Conservation (phyloP, 768 basidiomycete species). For the Tylopilus felleus region DNA sequence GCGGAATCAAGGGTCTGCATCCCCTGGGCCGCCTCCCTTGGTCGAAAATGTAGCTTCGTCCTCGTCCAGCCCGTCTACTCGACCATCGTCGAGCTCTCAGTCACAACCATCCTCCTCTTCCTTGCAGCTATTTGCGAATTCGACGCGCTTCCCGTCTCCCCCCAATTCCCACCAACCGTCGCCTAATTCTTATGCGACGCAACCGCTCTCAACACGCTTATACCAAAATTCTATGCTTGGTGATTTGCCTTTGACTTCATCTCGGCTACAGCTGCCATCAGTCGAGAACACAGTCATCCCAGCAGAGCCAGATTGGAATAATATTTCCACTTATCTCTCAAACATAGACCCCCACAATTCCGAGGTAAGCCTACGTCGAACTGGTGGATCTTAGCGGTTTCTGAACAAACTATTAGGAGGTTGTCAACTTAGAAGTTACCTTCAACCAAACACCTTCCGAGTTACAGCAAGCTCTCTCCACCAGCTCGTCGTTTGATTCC, state of each 20-base stretch:
- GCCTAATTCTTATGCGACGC: constrained; percentile 5
- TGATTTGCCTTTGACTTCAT: background rate
- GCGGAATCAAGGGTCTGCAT: constrained; percentile 8
- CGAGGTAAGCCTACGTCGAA: constrained; percentile 7
- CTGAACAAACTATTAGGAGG: constrained; percentile 7
- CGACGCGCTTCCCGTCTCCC: constrained; percentile 1
- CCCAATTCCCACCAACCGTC: constrained; percentile 13
- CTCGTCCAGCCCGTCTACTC: constrained; percentile 13
- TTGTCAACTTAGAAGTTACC: constrained; percentile 14
- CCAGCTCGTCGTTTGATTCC: constrained; percentile 17
- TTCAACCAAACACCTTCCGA: constrained; percentile 3
- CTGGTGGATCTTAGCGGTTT: background rate
- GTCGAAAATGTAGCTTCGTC: constrained; percentile 1
- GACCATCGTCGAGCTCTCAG: constrained; percentile 6
- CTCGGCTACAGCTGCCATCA: constrained; percentile 2
- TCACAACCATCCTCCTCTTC: constrained; percentile 21
- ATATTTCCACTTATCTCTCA: constrained; percentile 1
- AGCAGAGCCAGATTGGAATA: constrained; percentile 9
- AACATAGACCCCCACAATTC: constrained; percentile 1
- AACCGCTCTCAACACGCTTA: constrained; percentile 4
- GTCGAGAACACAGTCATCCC: background rate
- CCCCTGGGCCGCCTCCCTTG: constrained; percentile 6
- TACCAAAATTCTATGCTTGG: background rate
- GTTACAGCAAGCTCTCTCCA: background rate
- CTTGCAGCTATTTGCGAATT: constrained; percentile 6